Conservation (phyloP, 2,329 filamentous ascomycete genomes). For the Davidsoniella eucalypti region DNA sequence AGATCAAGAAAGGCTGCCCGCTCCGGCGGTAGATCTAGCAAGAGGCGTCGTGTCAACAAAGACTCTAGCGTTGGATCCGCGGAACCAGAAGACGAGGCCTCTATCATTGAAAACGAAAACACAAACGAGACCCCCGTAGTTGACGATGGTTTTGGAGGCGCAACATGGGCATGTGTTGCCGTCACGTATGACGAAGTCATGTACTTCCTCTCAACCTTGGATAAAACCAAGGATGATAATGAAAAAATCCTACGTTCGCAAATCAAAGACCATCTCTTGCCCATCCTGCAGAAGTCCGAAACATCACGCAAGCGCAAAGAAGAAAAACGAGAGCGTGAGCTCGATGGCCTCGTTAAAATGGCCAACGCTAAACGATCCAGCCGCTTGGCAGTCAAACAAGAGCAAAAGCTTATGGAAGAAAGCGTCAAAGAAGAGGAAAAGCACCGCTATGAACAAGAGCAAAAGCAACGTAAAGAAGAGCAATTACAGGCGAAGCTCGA, state of each 20-base stretch:
- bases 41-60: constrained; percentile 34
- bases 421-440: constrained; percentile 13
- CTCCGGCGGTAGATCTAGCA: constrained; percentile 48
- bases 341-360: constrained; percentile 68
- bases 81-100: constrained; percentile 23
- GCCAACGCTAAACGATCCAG: constrained; percentile 91
- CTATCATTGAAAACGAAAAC: constrained; percentile 15
- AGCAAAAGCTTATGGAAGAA: constrained; percentile 13
- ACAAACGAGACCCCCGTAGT: constrained; percentile 19
- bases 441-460: constrained; percentile 36
- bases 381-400: constrained; percentile 48
- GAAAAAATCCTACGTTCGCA: constrained; percentile 62
- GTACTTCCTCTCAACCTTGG: constrained; percentile 51
- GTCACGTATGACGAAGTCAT: constrained; percentile 65
- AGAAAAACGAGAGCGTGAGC: constrained; percentile 54
- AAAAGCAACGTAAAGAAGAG: constrained; percentile 50
- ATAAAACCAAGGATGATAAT: constrained; percentile 64
- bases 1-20: constrained; percentile 28
- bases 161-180: constrained; percentile 83
- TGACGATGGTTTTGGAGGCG: constrained; percentile 54
- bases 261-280: constrained; percentile 63
- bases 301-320: constrained; percentile 58
- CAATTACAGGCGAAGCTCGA: constrained; percentile 38
- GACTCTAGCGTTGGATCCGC: constrained; percentile 13
- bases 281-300: constrained; percentile 65